These are phyloP conservation scores for Diaporthe destruens DNA, from an alignment of 2,329 filamentous ascomycete genomes.

Conservation along the genomic window DNA sequence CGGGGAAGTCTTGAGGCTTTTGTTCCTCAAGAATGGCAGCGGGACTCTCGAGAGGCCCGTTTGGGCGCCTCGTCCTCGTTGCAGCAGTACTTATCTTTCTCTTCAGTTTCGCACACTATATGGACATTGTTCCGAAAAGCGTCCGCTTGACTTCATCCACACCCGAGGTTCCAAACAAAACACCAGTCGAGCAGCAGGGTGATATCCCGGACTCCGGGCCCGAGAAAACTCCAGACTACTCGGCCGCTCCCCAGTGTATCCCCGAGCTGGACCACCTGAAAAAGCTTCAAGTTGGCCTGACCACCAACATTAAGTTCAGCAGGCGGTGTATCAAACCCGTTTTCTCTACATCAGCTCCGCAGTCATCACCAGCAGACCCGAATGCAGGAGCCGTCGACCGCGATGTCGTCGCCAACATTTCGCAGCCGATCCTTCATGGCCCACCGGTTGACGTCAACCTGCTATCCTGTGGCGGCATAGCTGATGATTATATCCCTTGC, in stretches of 20 bases:
- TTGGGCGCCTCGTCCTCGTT: conserved; percentile 17
- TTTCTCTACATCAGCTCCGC: not conserved
- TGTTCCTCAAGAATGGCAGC: conserved; percentile 5
- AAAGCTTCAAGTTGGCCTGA: conserved; percentile 1
- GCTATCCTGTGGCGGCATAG: conserved; percentile 19
- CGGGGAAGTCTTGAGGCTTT: not conserved
- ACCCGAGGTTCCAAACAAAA: not conserved
- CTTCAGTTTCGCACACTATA: conserved; percentile 13
- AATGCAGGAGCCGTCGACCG: conserved; percentile 11
- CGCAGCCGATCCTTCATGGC: conserved; percentile 5
- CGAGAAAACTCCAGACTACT: not conserved
- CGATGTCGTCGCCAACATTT: conserved; percentile 28
- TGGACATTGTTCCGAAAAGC: not conserved
- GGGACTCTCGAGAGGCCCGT: conserved; percentile 23
- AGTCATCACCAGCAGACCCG: conserved; percentile 19
- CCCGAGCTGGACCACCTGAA: conserved; percentile 23
- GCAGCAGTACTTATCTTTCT: conserved; percentile 7
- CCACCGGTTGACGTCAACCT: conserved; percentile 17
- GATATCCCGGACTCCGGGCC: not conserved
- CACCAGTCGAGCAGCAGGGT: not conserved
- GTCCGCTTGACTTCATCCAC: conserved; percentile 6
- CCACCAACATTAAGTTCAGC: conserved; percentile 33
- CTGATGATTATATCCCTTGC: conserved; percentile 24
- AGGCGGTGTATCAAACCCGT: conserved; percentile 38
- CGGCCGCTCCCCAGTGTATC: not conserved